phyloP scores from a whole-genome alignment of 2,329 filamentous ascomycete genomes.

The Paraphaeosphaeria minitans region DNA sequence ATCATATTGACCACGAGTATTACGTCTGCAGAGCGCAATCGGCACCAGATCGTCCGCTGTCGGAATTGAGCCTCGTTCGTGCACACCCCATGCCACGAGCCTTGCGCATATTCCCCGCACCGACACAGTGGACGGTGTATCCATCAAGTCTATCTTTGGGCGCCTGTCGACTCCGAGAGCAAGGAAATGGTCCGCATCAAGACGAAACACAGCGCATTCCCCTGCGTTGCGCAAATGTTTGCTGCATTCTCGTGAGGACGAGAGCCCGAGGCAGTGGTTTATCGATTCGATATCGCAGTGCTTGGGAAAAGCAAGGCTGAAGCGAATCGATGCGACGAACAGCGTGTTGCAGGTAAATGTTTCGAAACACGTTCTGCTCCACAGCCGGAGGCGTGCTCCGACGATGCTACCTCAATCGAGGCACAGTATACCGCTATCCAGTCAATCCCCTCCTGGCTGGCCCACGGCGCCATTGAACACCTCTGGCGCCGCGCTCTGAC shows the following conservation, averaged over 20 bases:
- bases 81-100: constrained; percentile 21
- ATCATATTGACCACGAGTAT: constrained; percentile 22
- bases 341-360: background rate
- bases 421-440: background rate
- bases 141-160: constrained; percentile 26
- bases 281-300: constrained; percentile 11
- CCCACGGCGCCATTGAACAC: background rate
- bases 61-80: constrained; percentile 32
- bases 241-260: constrained; percentile 6
- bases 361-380: constrained; percentile 1
- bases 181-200: constrained; percentile 2
- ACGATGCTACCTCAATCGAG: background rate
- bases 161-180: constrained; percentile 1
- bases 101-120: constrained; percentile 4
- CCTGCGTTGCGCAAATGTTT: constrained; percentile 7
- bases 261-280: constrained; percentile 6
- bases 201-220: constrained; percentile 2
- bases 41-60: constrained; percentile 18
- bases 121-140: constrained; percentile 10
- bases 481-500: background rate
- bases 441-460: background rate
- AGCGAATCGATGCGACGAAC: background rate
- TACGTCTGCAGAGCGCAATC: constrained; percentile 21
- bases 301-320: constrained; percentile 6
- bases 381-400: constrained; percentile 1